Base-by-base conservation (phyloP, 2,329 filamentous ascomycete genomes). In the Diaporthe capsici region DNA sequence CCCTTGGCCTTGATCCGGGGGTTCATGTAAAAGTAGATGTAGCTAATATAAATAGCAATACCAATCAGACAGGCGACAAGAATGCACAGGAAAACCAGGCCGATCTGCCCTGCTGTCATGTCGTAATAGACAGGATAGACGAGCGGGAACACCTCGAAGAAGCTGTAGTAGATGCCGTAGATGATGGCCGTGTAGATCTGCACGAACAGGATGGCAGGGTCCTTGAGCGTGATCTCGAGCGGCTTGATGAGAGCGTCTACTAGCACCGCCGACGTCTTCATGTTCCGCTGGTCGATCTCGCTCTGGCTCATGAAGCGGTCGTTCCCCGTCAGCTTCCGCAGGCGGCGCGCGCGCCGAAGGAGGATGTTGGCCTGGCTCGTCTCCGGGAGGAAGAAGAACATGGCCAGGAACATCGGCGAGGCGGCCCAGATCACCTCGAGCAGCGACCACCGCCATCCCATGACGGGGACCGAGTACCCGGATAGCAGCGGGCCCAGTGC, bases 91-190 rank as follows among this genome's bases (percentile, higher is more conserved):
- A 93, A 93, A 60, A 91, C 87, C 13, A 93, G 86, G 42, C 91
- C 90, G 77, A 90, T 83, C 77, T 91, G 81, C 44, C 91, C 90
- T 3, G 89, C 82, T 75, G 86, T 88, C 87, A 94, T 92, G 80
- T 84, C 82, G 82, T 94, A 93, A 79, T 88, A 84, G 53, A 86
- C 86, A 3, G 87, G 86, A 81, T 92, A 94, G 73, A 93, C 90
- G 20, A 92, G 84, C 5, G 91, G 91, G 82, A 93, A 93, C n/a
- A 89, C 89, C 79, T 93, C 91, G 80, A 93, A 93, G 83, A 89
- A 93, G 57, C 86, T 88, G 79, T 91, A 91, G 84, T 91, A 91
- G 80, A 90, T 91, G 72, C 86, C 89, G 82, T 92, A 93, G 78
- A 90, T 88, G 78, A 93, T 87, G 72, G 88, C 88, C 4, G 88